These are phyloP conservation scores for Leccinum boreale DNA, from an alignment of 768 basidiomycete genomes.

Conservation along the genomic window DNA sequence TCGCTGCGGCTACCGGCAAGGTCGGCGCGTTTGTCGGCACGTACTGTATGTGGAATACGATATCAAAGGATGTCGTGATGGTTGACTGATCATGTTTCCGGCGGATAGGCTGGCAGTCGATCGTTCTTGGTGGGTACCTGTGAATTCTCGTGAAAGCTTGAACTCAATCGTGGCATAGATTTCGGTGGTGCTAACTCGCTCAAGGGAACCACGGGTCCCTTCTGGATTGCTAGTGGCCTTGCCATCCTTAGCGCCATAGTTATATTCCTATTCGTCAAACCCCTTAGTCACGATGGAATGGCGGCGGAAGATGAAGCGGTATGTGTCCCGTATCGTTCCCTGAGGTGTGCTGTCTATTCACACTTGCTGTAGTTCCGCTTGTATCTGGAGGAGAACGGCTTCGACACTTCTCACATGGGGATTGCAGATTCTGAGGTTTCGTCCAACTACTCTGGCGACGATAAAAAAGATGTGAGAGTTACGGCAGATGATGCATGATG, in stretches of 20 bases:
- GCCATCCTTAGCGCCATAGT: conserved; percentile 76
- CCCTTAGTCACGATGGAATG: conserved; percentile 78
- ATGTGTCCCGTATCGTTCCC: conserved; percentile 18
- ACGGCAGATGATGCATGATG: conserved; percentile 4
- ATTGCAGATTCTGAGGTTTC: conserved; percentile 30
- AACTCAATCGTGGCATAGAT: conserved; percentile 28
- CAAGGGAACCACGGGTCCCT: conserved; percentile 77
- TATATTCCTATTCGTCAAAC: conserved; percentile 69
- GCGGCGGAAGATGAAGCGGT: conserved; percentile 66
- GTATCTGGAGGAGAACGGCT: conserved; percentile 77
- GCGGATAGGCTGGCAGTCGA: conserved; percentile 56
- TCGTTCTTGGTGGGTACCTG: conserved; percentile 52
- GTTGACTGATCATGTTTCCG: conserved; percentile 3
- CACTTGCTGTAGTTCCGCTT: conserved; percentile 61
- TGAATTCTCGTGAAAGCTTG: not conserved
- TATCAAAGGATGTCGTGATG: not conserved
- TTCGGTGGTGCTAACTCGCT: conserved; percentile 54
- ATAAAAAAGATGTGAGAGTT: conserved; percentile 15
- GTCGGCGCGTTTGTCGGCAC: conserved; percentile 81
- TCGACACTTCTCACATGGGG: conserved; percentile 75
- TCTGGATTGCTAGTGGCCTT: conserved; percentile 85
- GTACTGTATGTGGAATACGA: conserved; percentile 52
- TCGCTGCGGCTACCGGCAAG: conserved; percentile 85
- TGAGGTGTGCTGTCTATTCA: not conserved
- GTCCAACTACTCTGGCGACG: conserved; percentile 14